phyloP scores from a whole-genome alignment of 2,329 filamentous ascomycete species.

The Rosellinia necatrix region DNA sequence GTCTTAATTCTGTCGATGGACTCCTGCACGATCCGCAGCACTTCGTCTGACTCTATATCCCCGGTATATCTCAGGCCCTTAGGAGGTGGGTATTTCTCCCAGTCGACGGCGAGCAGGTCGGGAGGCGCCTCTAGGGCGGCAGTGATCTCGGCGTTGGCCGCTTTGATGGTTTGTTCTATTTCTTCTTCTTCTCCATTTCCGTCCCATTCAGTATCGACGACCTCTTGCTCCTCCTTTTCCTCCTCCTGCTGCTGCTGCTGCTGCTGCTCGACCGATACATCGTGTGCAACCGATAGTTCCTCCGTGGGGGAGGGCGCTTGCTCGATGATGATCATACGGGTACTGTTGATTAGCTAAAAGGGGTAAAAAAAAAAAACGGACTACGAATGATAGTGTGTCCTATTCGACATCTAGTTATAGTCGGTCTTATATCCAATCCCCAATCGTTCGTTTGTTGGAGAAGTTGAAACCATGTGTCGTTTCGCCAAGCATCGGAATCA shows the following conservation, averaged over 20 bases:
- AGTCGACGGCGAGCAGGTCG: slow-evolving; percentile 45
- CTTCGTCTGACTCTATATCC: slow-evolving; percentile 46
- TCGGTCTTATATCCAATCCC: too few species aligned
- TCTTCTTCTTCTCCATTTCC: slow-evolving; percentile 19
- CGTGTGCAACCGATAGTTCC: slow-evolving; percentile 11
- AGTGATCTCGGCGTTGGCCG: background rate
- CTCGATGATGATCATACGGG: slow-evolving; percentile 16
- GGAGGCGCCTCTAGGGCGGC: background rate
- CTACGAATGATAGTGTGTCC: too few species aligned
- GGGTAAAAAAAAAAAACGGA: too few species aligned
- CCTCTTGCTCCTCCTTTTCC: slow-evolving; percentile 15
- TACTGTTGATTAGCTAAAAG: too few species aligned
- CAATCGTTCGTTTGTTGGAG: too few species aligned
- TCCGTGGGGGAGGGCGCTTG: slow-evolving; percentile 25
- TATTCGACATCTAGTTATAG: too few species aligned
- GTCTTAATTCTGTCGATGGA: slow-evolving; percentile 53
- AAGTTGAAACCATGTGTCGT: too few species aligned
- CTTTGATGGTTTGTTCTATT: slow-evolving; percentile 26
- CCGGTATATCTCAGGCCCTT: slow-evolving; percentile 45
- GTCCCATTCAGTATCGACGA: background rate
- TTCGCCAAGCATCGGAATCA: too few species aligned
- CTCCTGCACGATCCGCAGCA: slow-evolving; percentile 47
- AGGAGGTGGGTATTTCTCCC: slow-evolving; percentile 54
- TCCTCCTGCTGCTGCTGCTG: too few species aligned
- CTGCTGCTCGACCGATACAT: slow-evolving; percentile 10